Evolutionary conservation across 768 basidiomycete species (phyloP).

Genomic region (Podaxis sp.): DNA sequence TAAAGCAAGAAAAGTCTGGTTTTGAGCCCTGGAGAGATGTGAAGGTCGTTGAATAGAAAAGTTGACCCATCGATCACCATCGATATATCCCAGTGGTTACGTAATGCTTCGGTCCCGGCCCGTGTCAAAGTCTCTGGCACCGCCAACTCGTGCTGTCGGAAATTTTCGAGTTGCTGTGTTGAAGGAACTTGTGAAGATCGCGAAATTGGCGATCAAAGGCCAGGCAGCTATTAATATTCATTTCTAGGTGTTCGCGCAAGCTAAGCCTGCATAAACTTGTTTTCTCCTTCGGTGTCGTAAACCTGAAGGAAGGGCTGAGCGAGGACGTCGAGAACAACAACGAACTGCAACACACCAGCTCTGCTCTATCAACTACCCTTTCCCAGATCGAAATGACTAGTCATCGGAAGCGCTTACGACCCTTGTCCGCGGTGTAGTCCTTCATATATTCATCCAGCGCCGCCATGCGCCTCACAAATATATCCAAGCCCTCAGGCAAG

Average conservation of each 20-base stretch:
- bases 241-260: background rate
- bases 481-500: constrained; percentile 40
- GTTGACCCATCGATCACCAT: background rate
- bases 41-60: background rate
- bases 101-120: background rate
- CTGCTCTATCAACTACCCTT: constrained; percentile 25
- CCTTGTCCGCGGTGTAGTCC: constrained; percentile 27
- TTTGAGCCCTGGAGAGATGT: background rate
- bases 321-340: constrained; percentile 28
- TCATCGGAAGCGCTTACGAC: constrained; percentile 27
- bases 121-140: background rate
- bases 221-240: constrained; percentile 37
- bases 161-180: background rate
- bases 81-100: constrained; percentile 1
- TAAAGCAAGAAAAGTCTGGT: background rate
- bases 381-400: constrained; percentile 24
- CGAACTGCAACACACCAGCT: constrained; percentile 20
- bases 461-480: constrained; percentile 35
- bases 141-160: background rate
- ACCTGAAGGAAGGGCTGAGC: constrained; percentile 49
- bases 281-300: constrained; percentile 36
- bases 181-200: no score
- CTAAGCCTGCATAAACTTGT: constrained; percentile 1
- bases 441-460: constrained; percentile 25
- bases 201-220: constrained; percentile 37